Evolutionary conservation across 495 filamentous ascomycete species (phyloP).

Genomic region (Peziza echinospora): DNA sequence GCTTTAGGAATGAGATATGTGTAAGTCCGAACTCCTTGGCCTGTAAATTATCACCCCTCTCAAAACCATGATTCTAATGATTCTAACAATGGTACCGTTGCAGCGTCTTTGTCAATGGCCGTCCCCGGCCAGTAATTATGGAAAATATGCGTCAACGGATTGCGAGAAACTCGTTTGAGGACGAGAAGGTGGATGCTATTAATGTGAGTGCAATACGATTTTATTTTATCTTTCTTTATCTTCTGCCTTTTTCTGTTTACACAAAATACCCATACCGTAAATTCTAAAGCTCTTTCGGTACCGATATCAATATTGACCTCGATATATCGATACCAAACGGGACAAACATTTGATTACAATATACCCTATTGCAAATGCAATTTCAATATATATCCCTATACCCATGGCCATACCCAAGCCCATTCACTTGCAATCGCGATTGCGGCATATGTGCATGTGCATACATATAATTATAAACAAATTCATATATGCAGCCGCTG

Average conservation of each 20-base stretch:
- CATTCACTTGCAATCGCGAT: too few relatives aligned
- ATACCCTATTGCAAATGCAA: too few relatives aligned
- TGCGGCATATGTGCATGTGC: too few relatives aligned
- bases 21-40: constrained; percentile 25
- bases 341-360: too few relatives aligned
- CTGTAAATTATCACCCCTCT: too few relatives aligned
- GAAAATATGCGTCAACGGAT: constrained; percentile 66
- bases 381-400: too few relatives aligned
- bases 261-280: background rate
- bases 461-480: too few relatives aligned
- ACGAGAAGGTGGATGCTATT: constrained; percentile 54
- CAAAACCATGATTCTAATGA: constrained; percentile 5
- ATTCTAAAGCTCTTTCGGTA: background rate
- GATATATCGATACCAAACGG: background rate
- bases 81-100: constrained; percentile 1
- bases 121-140: constrained; percentile 52
- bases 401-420: too few relatives aligned
- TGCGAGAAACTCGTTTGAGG: constrained; percentile 37
- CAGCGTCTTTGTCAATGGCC: constrained; percentile 75
- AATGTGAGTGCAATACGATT: constrained; percentile 33
- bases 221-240: too few relatives aligned
- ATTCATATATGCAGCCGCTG: too few relatives aligned
- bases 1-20: constrained; percentile 60
- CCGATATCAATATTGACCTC: constrained; percentile 1
- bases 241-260: background rate